These are phyloP conservation scores for Pseudogymnoascus destructans DNA, from an alignment of 2,329 filamentous ascomycete genomes.

Conservation along the genomic window DNA sequence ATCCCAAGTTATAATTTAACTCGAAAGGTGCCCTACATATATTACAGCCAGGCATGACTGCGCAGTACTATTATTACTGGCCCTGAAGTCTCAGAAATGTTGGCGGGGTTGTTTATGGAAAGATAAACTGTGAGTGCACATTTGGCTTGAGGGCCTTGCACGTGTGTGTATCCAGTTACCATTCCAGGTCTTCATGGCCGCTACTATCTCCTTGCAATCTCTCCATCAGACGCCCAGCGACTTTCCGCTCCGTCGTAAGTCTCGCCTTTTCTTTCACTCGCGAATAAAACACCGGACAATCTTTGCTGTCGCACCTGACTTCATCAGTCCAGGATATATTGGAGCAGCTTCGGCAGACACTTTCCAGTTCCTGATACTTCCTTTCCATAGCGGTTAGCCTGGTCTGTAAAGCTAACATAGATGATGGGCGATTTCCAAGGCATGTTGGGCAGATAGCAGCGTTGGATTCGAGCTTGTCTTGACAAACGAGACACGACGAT, in stretches of 20 bases:
- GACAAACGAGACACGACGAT: constrained; percentile 66
- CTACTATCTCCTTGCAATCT: constrained; percentile 26
- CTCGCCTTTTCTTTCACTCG: constrained; percentile 48
- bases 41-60: neutral
- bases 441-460: constrained; percentile 47
- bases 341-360: constrained; percentile 70
- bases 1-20: neutral
- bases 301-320: constrained; percentile 77
- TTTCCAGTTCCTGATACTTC: constrained; percentile 48
- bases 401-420: constrained; percentile 50
- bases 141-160: neutral
- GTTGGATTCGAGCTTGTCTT: constrained; percentile 31
- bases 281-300: constrained; percentile 87
- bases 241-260: constrained; percentile 27
- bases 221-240: constrained; percentile 31
- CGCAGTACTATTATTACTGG: neutral
- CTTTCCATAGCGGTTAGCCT: constrained; percentile 51
- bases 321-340: constrained; percentile 59
- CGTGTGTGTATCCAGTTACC: constrained; percentile 15
- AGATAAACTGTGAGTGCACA: neutral
- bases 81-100: neutral
- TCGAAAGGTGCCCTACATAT: neutral
- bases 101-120: neutral
- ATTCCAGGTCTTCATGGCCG: constrained; percentile 20
- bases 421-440: constrained; percentile 38